Evolutionary conservation across 192 early-diverging fungal species (phyloP).

Genomic region (Chytriomyces sp.): DNA sequence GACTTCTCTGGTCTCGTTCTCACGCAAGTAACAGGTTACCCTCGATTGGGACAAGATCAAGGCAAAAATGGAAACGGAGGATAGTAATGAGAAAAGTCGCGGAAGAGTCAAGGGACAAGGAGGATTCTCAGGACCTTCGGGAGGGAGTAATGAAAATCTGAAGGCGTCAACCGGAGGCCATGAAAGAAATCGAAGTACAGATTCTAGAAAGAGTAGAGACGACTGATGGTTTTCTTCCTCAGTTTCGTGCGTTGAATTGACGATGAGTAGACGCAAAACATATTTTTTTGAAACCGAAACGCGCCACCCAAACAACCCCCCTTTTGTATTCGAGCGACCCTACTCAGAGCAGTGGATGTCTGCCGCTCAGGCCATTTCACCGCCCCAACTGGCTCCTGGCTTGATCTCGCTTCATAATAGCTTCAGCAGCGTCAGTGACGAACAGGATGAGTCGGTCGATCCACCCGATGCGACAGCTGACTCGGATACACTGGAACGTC

Average conservation of each 20-base stretch:
- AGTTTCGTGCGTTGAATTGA: neutral
- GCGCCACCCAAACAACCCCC: neutral
- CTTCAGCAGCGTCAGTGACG: too few relatives aligned
- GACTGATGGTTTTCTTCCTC: neutral
- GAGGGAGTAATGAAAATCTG: constrained; percentile 10
- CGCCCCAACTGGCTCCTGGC: neutral
- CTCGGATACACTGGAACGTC: too few relatives aligned
- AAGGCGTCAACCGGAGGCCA: neutral
- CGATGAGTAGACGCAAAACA: neutral
- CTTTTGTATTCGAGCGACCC: neutral
- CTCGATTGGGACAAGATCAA: constrained; percentile 51
- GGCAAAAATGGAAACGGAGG: constrained; percentile 51
- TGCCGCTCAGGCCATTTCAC: neutral
- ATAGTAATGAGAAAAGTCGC: constrained; percentile 27
- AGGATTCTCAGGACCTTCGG: too few relatives aligned
- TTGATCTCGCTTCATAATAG: neutral
- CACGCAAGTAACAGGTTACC: constrained; percentile 5
- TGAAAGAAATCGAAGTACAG: neutral
- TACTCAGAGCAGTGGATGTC: neutral
- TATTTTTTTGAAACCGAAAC: neutral
- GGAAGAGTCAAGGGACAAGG: neutral
- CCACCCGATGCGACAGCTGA: too few relatives aligned
- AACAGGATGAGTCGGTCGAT: too few relatives aligned
- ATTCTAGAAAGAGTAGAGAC: neutral
- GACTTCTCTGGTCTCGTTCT: neutral